phyloP scores from a whole-genome alignment of 805 yeast genomes.

The Torulaspora maleeae region DNA sequence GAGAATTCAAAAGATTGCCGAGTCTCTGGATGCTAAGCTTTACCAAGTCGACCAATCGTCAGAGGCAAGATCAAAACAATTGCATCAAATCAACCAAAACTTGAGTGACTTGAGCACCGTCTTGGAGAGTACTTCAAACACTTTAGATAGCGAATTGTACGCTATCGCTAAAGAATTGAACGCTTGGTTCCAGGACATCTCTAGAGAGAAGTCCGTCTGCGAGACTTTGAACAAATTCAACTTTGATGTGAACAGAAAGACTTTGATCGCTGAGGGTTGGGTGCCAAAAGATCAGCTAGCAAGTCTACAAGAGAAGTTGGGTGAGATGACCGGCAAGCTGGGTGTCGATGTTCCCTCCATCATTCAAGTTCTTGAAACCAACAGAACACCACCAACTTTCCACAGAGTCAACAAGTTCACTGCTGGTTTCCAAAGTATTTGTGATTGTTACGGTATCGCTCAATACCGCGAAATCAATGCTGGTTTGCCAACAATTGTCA shows the following conservation, averaged over 20 bases:
- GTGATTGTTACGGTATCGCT: slow-evolving; percentile 75
- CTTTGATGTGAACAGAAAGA: slow-evolving; percentile 61
- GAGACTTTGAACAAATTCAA: slow-evolving; percentile 60
- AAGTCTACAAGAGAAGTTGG: slow-evolving; percentile 43
- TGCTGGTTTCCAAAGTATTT: slow-evolving; percentile 60
- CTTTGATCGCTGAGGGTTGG: slow-evolving; percentile 73
- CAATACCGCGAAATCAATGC: slow-evolving; percentile 73
- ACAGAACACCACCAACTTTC: slow-evolving; percentile 65
- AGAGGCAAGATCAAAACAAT: slow-evolving; percentile 38
- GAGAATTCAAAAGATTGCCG: slow-evolving; percentile 61
- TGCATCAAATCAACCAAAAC: slow-evolving; percentile 37
- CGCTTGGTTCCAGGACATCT: slow-evolving; percentile 51
- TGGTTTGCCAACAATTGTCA: slow-evolving; percentile 66
- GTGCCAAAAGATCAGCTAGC: slow-evolving; percentile 53
- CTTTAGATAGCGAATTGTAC: slow-evolving; percentile 59
- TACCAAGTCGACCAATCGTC: slow-evolving; percentile 50
- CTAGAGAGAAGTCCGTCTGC: slow-evolving; percentile 55
- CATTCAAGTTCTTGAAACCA: slow-evolving; percentile 58
- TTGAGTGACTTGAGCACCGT: slow-evolving; percentile 48
- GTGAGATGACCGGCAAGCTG: slow-evolving; percentile 35
- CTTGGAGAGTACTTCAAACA: slow-evolving; percentile 45
- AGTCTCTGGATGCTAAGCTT: slow-evolving; percentile 60
- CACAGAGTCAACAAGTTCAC: slow-evolving; percentile 69
- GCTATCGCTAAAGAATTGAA: slow-evolving; percentile 60
- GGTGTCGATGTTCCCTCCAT: slow-evolving; percentile 41